phyloP scores from a whole-genome alignment of 345 rosid species.

The Citrus glauca region DNA sequence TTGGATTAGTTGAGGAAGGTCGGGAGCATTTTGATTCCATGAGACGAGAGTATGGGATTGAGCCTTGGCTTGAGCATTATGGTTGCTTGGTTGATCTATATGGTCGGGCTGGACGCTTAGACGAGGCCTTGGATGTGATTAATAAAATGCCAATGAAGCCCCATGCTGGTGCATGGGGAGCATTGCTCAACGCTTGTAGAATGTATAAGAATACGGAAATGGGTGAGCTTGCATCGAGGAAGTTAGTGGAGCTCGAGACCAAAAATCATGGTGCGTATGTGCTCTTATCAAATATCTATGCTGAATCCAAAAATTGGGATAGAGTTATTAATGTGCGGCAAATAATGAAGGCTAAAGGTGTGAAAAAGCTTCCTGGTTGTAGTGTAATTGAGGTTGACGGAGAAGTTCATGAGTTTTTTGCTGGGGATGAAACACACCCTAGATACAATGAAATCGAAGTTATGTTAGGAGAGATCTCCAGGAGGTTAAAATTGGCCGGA shows the following conservation, averaged over 20 bases:
- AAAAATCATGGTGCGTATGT: constrained; percentile 53
- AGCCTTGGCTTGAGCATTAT: constrained; percentile 59
- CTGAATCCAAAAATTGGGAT: constrained; percentile 57
- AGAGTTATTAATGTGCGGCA: constrained; percentile 38
- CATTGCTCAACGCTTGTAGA: constrained; percentile 60
- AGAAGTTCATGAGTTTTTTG: constrained; percentile 56
- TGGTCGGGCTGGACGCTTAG: constrained; percentile 49
- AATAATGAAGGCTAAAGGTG: constrained; percentile 50
- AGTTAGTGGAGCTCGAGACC: constrained; percentile 51
- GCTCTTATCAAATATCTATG: constrained; percentile 60
- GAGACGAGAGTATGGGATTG: constrained; percentile 43
- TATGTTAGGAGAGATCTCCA: constrained; percentile 39
- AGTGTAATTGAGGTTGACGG: constrained; percentile 55
- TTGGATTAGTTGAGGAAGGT: constrained; percentile 59
- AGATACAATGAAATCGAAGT: constrained; percentile 42
- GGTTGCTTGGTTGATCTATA: constrained; percentile 73
- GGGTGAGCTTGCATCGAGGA: constrained; percentile 48
- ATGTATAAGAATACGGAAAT: constrained; percentile 49
- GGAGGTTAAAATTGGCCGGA: constrained; percentile 56
- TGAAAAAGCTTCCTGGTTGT: constrained; percentile 59
- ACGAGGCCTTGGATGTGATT: constrained; percentile 43
- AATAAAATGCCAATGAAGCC: constrained; percentile 53
- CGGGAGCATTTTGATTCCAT: constrained; percentile 40
- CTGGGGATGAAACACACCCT: constrained; percentile 51
- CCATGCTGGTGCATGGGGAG: constrained; percentile 64